These are phyloP conservation scores for Urostyla sp. DNA, from an alignment of 73 alveolate species.

Conservation along the genomic window DNA sequence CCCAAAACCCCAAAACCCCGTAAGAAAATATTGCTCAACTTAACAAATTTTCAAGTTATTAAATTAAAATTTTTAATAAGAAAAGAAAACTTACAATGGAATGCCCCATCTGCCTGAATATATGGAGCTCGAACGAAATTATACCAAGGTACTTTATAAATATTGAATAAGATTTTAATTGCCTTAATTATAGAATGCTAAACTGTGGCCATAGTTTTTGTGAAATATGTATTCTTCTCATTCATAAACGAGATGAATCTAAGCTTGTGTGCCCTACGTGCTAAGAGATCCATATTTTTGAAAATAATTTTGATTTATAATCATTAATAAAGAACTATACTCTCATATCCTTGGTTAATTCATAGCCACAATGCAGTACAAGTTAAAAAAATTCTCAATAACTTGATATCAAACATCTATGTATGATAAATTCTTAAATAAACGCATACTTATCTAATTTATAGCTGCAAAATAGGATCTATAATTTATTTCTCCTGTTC, in stretches of 20 bases:
- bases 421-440: too few relatives aligned
- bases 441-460: too few relatives aligned
- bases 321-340: conserved; percentile 37
- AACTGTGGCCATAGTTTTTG: conserved; percentile 50
- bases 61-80: too few relatives aligned
- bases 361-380: not conserved
- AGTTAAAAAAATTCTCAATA: too few relatives aligned
- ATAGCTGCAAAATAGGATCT: too few relatives aligned
- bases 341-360: conserved; percentile 25
- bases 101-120: conserved; percentile 46
- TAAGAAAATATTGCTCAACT: too few relatives aligned
- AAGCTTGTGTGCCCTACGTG: conserved; percentile 23
- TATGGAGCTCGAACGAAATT: conserved; percentile 26
- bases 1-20: too few relatives aligned
- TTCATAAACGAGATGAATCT: not conserved
- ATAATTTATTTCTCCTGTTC: too few relatives aligned
- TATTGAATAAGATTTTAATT: not conserved
- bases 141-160: conserved; percentile 29
- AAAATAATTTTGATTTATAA: not conserved
- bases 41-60: too few relatives aligned
- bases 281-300: not conserved
- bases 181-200: conserved; percentile 55
- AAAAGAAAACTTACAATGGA: too few relatives aligned
- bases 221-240: conserved; percentile 6
- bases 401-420: too few relatives aligned